Evolutionary conservation across 2,329 filamentous ascomycete genomes (phyloP).

Genomic region (Chrysoporthe austroafricana): DNA sequence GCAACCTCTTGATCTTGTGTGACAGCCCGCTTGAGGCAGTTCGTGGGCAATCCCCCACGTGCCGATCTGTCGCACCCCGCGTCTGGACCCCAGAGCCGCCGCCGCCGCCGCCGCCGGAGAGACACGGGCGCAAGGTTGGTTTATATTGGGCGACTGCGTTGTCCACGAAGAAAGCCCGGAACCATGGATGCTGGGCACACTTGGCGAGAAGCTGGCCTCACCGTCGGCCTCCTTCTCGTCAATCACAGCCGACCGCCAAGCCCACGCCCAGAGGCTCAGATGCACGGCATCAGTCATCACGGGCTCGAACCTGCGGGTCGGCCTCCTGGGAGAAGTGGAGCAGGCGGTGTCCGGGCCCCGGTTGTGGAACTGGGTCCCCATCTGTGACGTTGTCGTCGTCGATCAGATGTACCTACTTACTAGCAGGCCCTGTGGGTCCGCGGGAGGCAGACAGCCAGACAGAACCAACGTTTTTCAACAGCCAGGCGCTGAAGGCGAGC

Average conservation of each 20-base stretch:
- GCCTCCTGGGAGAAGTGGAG: constrained; percentile 9
- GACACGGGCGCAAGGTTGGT: background rate
- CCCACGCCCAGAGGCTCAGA: constrained; percentile 25
- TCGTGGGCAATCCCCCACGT: constrained; percentile 21
- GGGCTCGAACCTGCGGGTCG: constrained; percentile 9
- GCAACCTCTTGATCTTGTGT: background rate
- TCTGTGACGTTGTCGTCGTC: constrained; percentile 26
- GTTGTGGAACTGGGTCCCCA: constrained; percentile 16
- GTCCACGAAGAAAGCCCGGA: background rate
- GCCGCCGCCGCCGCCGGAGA: background rate
- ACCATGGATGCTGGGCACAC: constrained; percentile 7
- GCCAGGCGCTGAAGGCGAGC: constrained; percentile 6
- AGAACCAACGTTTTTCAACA: background rate
- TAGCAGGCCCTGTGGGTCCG: constrained; percentile 19
- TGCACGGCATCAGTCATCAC: background rate
- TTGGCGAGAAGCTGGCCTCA: constrained; percentile 16
- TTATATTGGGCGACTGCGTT: background rate
- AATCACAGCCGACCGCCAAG: constrained; percentile 24
- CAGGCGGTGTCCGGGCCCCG: constrained; percentile 16
- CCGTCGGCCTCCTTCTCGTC: constrained; percentile 8
- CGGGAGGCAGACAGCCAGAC: constrained; percentile 14
- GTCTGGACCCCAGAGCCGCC: background rate
- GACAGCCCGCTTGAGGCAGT: background rate
- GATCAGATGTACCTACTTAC: constrained; percentile 8
- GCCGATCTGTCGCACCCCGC: constrained; percentile 11